These are phyloP conservation scores for Xanthoparmelia taractica DNA, from an alignment of 495 filamentous ascomycete species.

Conservation along the genomic window DNA sequence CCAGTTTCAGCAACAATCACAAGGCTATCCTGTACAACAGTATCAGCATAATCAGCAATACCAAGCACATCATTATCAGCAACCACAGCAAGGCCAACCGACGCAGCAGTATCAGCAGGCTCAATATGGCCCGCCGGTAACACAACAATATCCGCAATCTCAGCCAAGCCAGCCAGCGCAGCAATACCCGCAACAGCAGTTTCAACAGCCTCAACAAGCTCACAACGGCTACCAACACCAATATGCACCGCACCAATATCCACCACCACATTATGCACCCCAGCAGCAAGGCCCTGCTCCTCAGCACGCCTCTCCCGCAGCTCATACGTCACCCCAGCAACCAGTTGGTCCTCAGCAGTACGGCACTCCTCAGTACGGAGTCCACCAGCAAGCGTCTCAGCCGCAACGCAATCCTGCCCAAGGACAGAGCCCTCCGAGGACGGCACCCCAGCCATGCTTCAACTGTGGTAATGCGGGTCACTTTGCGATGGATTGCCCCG, in stretches of 20 bases:
- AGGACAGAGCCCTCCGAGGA: constrained; percentile 4
- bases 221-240: constrained; percentile 50
- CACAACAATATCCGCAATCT: constrained; percentile 16
- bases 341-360: constrained; percentile 6
- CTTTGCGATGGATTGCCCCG: constrained; percentile 41
- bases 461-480: constrained; percentile 39
- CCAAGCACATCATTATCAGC: constrained; percentile 27
- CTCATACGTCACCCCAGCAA: constrained; percentile 9
- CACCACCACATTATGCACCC: constrained; percentile 2
- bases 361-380: constrained; percentile 10
- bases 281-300: constrained; percentile 16
- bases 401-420: constrained; percentile 5
- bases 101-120: constrained; percentile 34
- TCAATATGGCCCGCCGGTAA: constrained; percentile 6
- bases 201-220: constrained; percentile 24
- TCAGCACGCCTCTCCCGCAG: constrained; percentile 11
- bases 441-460: constrained; percentile 33
- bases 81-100: constrained; percentile 45
- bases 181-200: constrained; percentile 20
- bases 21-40: constrained; percentile 16
- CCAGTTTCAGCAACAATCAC: constrained; percentile 16
- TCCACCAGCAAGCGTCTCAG: constrained; percentile 16
- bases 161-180: constrained; percentile 16
- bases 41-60: constrained; percentile 24
- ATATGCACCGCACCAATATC: constrained; percentile 54